Evolutionary conservation across 352 stramenopile species (phyloP).

Genomic region (Globisporangium uncinulatum): DNA sequence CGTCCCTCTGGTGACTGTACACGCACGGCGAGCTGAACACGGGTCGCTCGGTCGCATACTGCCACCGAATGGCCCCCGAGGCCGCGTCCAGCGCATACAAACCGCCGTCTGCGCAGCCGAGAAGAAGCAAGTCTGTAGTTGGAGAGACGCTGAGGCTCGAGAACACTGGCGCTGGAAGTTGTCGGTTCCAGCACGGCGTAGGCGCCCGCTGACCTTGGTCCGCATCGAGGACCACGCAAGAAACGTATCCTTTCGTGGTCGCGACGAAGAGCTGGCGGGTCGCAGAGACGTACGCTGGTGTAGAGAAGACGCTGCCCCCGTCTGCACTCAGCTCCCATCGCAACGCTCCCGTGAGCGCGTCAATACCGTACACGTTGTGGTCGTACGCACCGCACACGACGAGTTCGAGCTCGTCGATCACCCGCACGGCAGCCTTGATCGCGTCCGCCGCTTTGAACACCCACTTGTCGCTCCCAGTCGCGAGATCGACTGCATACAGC

Average conservation of each 20-base stretch:
- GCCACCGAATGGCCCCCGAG: conserved; percentile 27
- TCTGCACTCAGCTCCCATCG: conserved; percentile 20
- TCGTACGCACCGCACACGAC: conserved; percentile 51
- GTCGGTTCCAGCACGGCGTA: conserved; percentile 7
- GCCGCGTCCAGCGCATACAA: conserved; percentile 32
- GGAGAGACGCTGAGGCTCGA: conserved; percentile 27
- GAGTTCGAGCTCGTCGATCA: conserved; percentile 32
- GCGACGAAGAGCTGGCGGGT: conserved; percentile 26
- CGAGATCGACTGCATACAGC: conserved; percentile 37
- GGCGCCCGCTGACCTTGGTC: background rate
- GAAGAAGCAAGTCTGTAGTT: conserved; percentile 18
- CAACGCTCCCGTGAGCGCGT: conserved; percentile 14
- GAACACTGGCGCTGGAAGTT: conserved; percentile 48
- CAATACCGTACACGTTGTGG: conserved; percentile 33
- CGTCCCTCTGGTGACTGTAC: conserved; percentile 7
- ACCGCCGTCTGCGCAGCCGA: conserved; percentile 42
- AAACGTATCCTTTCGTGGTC: conserved; percentile 33
- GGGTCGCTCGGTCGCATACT: conserved; percentile 32
- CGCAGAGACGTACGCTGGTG: conserved; percentile 21
- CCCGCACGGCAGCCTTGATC: conserved; percentile 48
- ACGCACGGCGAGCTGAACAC: conserved; percentile 58
- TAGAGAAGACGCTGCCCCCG: conserved; percentile 45
- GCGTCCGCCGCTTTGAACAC: conserved; percentile 23
- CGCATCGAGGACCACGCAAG: conserved; percentile 12
- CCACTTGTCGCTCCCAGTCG: conserved; percentile 26